A percentile compares a stretch with the other conserved stretches of the same genome.
Conservation (phyloP, 208 protist species). For the Porcisia deanei region DNA sequence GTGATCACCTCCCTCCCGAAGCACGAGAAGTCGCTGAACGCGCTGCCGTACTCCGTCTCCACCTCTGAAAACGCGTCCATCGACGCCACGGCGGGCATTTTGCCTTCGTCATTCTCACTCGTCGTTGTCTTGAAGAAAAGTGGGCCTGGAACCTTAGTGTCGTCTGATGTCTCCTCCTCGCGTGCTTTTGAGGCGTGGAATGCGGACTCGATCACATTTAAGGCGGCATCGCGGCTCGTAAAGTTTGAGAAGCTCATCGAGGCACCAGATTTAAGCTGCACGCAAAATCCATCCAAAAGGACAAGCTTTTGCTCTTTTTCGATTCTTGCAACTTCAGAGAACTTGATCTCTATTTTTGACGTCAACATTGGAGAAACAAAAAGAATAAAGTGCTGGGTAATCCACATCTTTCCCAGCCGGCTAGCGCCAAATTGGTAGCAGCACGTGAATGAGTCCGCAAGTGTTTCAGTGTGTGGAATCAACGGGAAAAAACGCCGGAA, state of each 20-base stretch:
- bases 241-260: slow-evolving; percentile 58
- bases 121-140: slow-evolving; percentile 45
- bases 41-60: slow-evolving; percentile 58
- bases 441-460: slow-evolving; percentile 55
- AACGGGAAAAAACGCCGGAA: slow-evolving; percentile 38
- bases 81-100: slow-evolving; percentile 47
- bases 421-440: slow-evolving; percentile 54
- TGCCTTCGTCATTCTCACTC: slow-evolving; percentile 35
- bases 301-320: slow-evolving; percentile 64
- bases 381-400: slow-evolving; percentile 52
- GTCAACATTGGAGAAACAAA: slow-evolving; percentile 62
- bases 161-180: not conserved
- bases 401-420: slow-evolving; percentile 53
- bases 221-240: slow-evolving; percentile 49
- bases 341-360: slow-evolving; percentile 38
- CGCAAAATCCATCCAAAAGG: slow-evolving; percentile 53
- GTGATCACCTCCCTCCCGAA: slow-evolving; percentile 60
- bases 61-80: slow-evolving; percentile 58
- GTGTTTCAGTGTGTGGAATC: slow-evolving; percentile 37
- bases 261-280: slow-evolving; percentile 34
- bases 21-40: slow-evolving; percentile 47
- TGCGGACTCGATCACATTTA: slow-evolving; percentile 49
- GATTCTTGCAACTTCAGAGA: slow-evolving; percentile 43
- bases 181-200: slow-evolving; percentile 17
- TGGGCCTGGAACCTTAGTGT: slow-evolving; percentile 7